These are phyloP conservation scores for Oenanthe javanica DNA, from an alignment of 140 eudicot species.

Conservation along the genomic window DNA sequence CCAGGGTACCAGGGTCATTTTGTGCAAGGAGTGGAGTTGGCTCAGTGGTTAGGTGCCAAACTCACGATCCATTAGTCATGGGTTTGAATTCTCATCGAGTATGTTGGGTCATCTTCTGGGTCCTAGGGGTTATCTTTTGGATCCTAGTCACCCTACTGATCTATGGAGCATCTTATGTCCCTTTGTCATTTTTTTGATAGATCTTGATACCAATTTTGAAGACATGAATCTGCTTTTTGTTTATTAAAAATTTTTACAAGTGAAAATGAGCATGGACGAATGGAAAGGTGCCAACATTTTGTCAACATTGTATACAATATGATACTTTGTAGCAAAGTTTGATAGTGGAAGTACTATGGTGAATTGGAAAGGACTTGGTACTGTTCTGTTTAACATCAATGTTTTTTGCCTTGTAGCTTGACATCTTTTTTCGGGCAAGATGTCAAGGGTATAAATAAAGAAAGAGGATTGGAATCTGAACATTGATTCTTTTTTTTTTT, in stretches of 20 bases:
- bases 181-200: not conserved
- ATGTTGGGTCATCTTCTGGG: no score
- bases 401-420: not conserved
- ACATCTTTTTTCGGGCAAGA: not conserved
- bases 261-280: not conserved
- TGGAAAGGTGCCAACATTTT: not conserved
- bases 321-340: constrained; percentile 1
- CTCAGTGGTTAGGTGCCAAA: no score
- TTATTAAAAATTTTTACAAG: not conserved
- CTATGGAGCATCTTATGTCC: not conserved
- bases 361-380: constrained; percentile 1
- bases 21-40: no score
- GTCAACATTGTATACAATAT: not conserved
- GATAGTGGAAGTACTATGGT: not conserved
- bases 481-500: no score
- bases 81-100: no score
- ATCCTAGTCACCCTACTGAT: not conserved
- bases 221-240: constrained; percentile 4
- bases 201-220: constrained; percentile 9
- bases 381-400: not conserved
- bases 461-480: no score
- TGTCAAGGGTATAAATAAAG: no score
- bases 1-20: no score
- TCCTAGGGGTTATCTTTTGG: no score
- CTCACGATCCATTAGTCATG: no score